Conservation (phyloP, 2,329 filamentous ascomycete species). For the Fusarium piperis region DNA sequence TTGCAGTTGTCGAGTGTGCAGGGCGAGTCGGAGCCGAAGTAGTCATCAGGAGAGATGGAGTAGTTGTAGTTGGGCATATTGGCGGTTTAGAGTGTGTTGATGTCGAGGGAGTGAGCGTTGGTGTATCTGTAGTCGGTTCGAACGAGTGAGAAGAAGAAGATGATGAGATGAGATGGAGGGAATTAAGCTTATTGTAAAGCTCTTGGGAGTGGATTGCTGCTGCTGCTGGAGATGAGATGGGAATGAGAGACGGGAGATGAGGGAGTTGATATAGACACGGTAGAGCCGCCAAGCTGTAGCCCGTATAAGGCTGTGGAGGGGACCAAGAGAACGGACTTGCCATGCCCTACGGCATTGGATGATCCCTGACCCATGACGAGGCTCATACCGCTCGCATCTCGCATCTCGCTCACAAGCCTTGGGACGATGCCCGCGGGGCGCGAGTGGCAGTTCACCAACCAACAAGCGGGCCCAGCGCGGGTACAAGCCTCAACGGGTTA, state of each 20-base stretch:
- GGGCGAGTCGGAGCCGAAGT: conserved; percentile 56
- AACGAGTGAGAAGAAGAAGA: neutral
- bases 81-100: neutral
- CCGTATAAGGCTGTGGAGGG: neutral
- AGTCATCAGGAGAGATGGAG: conserved; percentile 34
- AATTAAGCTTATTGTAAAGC: conserved; percentile 25
- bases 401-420: neutral
- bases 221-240: conserved; percentile 13
- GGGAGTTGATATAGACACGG: conserved; percentile 26
- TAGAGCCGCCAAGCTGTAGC: neutral
- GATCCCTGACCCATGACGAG: neutral
- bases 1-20: conserved; percentile 61
- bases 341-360: neutral
- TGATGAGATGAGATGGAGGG: neutral
- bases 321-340: conserved; percentile 13
- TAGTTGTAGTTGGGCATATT: conserved; percentile 37
- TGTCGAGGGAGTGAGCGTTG: neutral
- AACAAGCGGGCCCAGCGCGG: neutral
- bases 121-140: neutral
- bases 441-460: neutral
- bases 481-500: neutral
- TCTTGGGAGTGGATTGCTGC: conserved; percentile 1
- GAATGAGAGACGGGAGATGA: conserved; percentile 8
- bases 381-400: neutral
- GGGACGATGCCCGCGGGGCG: neutral